Evolutionary conservation across 2,329 filamentous ascomycete genomes (phyloP), one percentile per base, ranked within the genome.

Genomic region (Sordariomycetes sp.): DNA sequence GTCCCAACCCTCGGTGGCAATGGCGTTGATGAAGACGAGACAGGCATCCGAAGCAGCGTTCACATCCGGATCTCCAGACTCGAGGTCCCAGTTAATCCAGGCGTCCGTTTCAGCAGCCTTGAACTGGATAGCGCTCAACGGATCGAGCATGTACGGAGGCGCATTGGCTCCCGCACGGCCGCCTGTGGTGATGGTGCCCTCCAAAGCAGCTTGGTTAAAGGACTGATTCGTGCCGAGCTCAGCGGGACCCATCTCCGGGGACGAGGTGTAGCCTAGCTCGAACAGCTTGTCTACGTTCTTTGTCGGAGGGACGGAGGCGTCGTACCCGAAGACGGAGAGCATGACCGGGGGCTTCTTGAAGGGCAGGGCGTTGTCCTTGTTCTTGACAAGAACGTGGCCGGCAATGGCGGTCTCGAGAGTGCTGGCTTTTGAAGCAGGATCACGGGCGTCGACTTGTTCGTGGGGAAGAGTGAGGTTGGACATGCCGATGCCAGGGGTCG

Each of bases 1-100:
- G 41, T 86, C 70, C 55, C 73, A 86, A 0, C 82, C 84, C 57
- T 94, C 87, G 0, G 84, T 83, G 1, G 82, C 75, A 51, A 88
- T 85, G 21, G 69, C 73, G 50, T 82, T 94, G 36, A 79, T 82
- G 53, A 94, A 94, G 2, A 92, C 86, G 26, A 95, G 49, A 81
- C 94, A 33, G 31, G 84, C 75, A 3, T 80, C 68, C 2, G 49
- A 48, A 4, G 59, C 57, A 3, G 44, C 48, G n/a, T 62, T 61
- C 11, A 63, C 56, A 4, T 47, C 47, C 0, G 53, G 53, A 6
- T 55, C 37, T 12, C 44, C 43, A 1, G 53, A 58, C 4, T 49
- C 44, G 2, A 58, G 43, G 24, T 61, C 68, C 59, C 41, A 82
- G 53, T 37, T 71, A 1, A 82, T 54, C 40, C 68, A 67, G 1